A percentile compares a stretch with the other conserved stretches of the same genome.
These are phyloP conservation scores for Trametes punicea DNA, from an alignment of 768 basidiomycete species.

Conservation along the genomic window DNA sequence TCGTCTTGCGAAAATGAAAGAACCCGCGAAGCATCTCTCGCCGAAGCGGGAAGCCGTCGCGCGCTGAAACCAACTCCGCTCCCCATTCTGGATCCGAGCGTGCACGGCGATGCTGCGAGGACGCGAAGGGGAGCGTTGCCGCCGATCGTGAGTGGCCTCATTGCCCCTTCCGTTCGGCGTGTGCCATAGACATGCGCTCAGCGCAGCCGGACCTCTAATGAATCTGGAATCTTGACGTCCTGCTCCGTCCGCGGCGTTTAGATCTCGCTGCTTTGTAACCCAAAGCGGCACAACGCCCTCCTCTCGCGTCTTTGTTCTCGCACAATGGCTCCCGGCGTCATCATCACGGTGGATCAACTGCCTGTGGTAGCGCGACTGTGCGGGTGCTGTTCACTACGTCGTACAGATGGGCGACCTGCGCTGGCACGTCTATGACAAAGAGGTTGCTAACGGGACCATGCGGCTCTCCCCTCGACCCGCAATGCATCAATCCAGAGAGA, in stretches of 20 bases:
- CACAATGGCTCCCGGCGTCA: background rate
- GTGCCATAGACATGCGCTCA: background rate
- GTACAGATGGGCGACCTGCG: background rate
- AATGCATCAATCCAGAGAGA: constrained; percentile 9
- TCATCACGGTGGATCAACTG: background rate
- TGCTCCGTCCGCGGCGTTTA: background rate
- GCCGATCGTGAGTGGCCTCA: background rate
- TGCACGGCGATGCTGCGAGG: background rate
- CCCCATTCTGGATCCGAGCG: background rate
- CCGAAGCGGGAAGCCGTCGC: background rate
- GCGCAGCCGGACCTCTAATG: background rate
- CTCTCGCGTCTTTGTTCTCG: background rate
- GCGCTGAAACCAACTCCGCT: background rate
- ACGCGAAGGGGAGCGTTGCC: background rate
- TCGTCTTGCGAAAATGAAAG: constrained; percentile 7
- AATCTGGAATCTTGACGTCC: background rate
- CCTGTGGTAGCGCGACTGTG: background rate
- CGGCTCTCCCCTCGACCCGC: constrained; percentile 9
- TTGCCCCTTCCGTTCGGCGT: background rate
- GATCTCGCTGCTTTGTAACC: background rate
- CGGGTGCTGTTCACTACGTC: background rate
- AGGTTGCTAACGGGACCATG: background rate
- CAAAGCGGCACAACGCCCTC: background rate
- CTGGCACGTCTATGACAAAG: background rate
- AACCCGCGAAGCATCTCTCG: constrained; percentile 6